Percentiles rank a stretch among this genome's conserved stretches.
These are phyloP conservation scores for Penicillium concentricum DNA, from an alignment of 2,329 filamentous ascomycete genomes.

Conservation along the genomic window DNA sequence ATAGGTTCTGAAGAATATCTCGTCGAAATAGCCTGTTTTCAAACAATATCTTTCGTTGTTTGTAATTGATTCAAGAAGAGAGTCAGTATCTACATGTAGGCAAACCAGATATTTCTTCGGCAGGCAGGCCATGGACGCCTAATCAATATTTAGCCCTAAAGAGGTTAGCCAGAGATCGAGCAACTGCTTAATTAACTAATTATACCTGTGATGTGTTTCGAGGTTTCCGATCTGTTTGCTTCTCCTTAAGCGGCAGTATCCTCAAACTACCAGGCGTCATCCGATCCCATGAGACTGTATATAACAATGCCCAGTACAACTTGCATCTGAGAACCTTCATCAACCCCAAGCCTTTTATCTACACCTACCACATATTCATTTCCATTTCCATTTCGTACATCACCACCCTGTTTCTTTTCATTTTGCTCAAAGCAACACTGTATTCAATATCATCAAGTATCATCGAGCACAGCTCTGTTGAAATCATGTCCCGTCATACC, in stretches of 20 bases:
- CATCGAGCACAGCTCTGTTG: background rate
- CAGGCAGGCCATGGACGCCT: background rate
- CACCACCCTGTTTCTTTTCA: background rate
- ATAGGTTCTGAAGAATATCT: slow-evolving; percentile 10
- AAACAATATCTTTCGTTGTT: background rate
- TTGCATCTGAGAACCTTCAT: slow-evolving; percentile 9
- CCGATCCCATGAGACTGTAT: slow-evolving; percentile 1
- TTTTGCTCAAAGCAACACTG: background rate
- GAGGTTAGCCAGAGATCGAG: background rate
- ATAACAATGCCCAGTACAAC: slow-evolving; percentile 1
- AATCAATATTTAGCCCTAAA: background rate
- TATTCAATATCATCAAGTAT: background rate
- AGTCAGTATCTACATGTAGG: background rate
- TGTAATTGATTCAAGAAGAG: background rate
- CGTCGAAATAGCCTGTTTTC: background rate
- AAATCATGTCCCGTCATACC: background rate
- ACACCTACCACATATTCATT: background rate
- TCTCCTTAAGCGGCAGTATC: background rate
- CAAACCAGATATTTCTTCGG: background rate
- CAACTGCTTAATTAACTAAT: background rate
- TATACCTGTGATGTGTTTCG: background rate
- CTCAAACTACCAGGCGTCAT: background rate
- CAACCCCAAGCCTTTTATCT: slow-evolving; percentile 7
- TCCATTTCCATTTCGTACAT: background rate
- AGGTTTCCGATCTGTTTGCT: background rate